Percentiles rank a stretch among this genome's conserved stretches.
phyloP scores from a whole-genome alignment of 495 filamentous ascomycete species.

The Chaetomidium leptoderma region DNA sequence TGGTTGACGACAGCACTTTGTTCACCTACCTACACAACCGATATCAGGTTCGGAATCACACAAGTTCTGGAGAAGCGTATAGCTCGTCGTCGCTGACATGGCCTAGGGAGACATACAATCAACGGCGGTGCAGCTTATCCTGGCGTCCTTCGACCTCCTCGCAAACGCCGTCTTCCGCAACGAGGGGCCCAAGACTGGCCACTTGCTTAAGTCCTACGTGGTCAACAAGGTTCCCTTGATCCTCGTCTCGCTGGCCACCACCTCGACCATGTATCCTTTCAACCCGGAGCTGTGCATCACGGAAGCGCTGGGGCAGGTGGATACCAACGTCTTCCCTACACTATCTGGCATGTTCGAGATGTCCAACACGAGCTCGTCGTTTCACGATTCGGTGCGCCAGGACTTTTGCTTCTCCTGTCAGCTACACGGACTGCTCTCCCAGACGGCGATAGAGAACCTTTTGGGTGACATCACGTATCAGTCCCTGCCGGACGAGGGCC shows the following conservation, averaged over 20 bases:
- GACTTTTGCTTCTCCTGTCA: conserved; percentile 92
- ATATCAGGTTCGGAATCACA: conserved; percentile 48
- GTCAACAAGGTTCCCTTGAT: conserved; percentile 89
- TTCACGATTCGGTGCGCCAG: conserved; percentile 78
- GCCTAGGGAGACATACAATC: conserved; percentile 63
- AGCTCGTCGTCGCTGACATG: conserved; percentile 45
- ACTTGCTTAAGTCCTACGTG: conserved; percentile 82
- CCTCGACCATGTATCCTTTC: conserved; percentile 54
- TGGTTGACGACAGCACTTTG: conserved; percentile 75
- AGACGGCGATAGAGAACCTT: conserved; percentile 71
- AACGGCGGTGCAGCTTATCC: conserved; percentile 75
- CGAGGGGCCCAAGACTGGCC: conserved; percentile 65
- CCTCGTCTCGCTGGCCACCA: conserved; percentile 57
- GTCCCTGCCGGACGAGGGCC: conserved; percentile 67
- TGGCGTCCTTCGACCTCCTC: conserved; percentile 82
- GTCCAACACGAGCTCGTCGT: conserved; percentile 59
- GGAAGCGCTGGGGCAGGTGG: conserved; percentile 68
- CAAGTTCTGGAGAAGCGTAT: background rate
- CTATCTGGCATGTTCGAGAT: conserved; percentile 78
- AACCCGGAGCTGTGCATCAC: conserved; percentile 75
- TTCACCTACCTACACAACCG: conserved; percentile 75
- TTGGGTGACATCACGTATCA: conserved; percentile 84
- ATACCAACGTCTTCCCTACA: conserved; percentile 74
- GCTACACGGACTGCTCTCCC: conserved; percentile 74
- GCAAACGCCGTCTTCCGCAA: conserved; percentile 79